Percentiles rank a stretch among this genome's conserved stretches.
These are phyloP conservation scores for Sordaria brevicollis DNA, from an alignment of 495 filamentous ascomycete genomes.

Conservation along the genomic window DNA sequence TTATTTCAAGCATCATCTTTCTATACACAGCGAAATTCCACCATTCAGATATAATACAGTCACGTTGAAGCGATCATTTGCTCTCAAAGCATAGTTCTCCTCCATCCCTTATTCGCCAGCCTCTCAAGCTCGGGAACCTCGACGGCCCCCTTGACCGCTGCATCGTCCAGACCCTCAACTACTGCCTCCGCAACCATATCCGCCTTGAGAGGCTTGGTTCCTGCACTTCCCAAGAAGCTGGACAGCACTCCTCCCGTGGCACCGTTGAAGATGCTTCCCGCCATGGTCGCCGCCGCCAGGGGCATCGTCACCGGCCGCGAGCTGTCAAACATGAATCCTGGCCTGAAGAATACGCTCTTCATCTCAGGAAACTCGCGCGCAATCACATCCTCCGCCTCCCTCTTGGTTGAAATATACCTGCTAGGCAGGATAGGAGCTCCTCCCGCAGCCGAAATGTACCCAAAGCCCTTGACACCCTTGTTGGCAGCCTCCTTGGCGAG, in stretches of 20 bases:
- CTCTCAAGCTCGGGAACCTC: constrained; percentile 61
- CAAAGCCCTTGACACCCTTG: constrained; percentile 57
- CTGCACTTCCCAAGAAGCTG: constrained; percentile 70
- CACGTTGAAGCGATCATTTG: constrained; percentile 1
- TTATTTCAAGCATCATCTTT: neutral
- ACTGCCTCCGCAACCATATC: constrained; percentile 78
- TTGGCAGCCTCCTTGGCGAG: constrained; percentile 70
- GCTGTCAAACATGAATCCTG: constrained; percentile 83
- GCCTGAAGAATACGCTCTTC: constrained; percentile 70
- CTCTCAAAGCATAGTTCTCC: constrained; percentile 64
- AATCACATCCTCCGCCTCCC: constrained; percentile 80
- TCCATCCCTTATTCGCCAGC: constrained; percentile 66
- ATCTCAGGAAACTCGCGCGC: constrained; percentile 57
- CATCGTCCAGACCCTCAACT: constrained; percentile 66
- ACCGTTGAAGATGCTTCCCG: constrained; percentile 61
- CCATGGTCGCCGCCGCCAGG: constrained; percentile 60
- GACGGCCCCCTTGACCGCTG: constrained; percentile 56
- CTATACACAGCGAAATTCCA: neutral
- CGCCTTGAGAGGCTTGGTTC: constrained; percentile 75
- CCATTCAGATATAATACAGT: constrained; percentile 19
- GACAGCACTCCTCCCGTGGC: constrained; percentile 62
- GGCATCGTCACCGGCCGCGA: constrained; percentile 74
- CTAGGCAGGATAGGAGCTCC: constrained; percentile 73
- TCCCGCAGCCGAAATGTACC: constrained; percentile 79
- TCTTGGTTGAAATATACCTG: constrained; percentile 84